Base-by-base conservation (phyloP, 1,139 yeast genomes). In the Keqinozyma sinolaborantium region DNA sequence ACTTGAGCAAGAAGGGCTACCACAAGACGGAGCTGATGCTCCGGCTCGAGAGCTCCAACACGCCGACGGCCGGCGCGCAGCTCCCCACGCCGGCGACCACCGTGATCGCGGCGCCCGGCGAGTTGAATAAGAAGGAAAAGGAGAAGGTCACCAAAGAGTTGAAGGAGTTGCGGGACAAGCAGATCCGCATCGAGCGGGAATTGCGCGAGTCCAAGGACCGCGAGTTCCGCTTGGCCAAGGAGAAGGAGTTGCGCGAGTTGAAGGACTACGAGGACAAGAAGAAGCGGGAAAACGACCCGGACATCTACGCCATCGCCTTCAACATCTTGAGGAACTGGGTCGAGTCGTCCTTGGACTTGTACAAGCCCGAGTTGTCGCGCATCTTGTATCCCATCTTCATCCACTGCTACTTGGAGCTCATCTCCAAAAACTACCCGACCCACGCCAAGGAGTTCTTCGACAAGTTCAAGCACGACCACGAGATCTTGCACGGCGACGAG, bases 11-110 rank as follows among this genome's bases (percentile, higher is more conserved):
- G 52, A 88, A 90, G 54, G 99, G 99, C 3, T 94, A 87, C 51
- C 90, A 87, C 44, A 77, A 83, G 44, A 90, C 97, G 0, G 99
- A 94, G 55, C 88, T 96, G 4, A 86, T 88, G 82, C 72, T 92
- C 38, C 74, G 98, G 42, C 77, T 88, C 41, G 99, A 94, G 54
- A 79, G 87, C 40, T 76, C 94, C 3, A 80, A 87, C 39, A 74
- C 74, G 3, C 76, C 79, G 2, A 75, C 79, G 1, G 77, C 83
- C 14, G 54, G 63, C 1, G 77, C 80, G 0, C 77, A 83, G 0
- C 65, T 73, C 15, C 59, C 63, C 9, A 58, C 56, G 4, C 70
- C 80, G 3, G 53, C 70, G 27, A 61, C 63, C 43, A 41, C 80
- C 34, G 47, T 64, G 25, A 45, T 69, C 35, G 63, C 69, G 2